These are phyloP conservation scores for Zancudomyces culisetae DNA, from an alignment of 371 early-diverging fungal genomes.

Conservation along the genomic window DNA sequence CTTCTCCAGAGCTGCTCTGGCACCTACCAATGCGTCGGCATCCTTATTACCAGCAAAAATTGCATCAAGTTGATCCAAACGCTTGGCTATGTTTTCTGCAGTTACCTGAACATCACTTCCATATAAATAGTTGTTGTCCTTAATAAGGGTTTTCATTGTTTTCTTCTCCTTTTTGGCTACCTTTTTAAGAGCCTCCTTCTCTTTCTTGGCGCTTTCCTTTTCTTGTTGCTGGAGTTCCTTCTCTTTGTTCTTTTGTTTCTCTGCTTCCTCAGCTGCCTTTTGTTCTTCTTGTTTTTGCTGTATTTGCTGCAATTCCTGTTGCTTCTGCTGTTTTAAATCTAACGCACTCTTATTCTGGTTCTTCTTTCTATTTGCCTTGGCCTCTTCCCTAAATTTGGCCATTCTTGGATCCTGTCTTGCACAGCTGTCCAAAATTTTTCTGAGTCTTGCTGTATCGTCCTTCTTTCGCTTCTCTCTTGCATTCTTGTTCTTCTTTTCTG, in stretches of 20 bases:
- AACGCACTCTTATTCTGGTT: slow-evolving; percentile 50
- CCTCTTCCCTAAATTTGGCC: slow-evolving; percentile 70
- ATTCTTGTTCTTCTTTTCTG: slow-evolving; percentile 88
- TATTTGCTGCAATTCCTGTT: slow-evolving; percentile 25
- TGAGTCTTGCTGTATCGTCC: slow-evolving; percentile 85
- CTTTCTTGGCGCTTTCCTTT: slow-evolving; percentile 44
- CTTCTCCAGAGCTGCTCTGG: slow-evolving; percentile 15
- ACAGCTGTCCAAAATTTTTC: slow-evolving; percentile 68
- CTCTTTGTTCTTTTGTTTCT: too few relatives aligned
- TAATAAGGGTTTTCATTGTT: slow-evolving; percentile 56
- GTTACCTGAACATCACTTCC: slow-evolving; percentile 23
- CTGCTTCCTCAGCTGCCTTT: slow-evolving; percentile 38
- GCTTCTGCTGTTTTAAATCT: slow-evolving; percentile 25
- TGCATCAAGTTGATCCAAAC: slow-evolving; percentile 44
- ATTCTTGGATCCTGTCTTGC: slow-evolving; percentile 79
- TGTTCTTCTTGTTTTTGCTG: too few relatives aligned
- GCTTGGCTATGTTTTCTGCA: slow-evolving; percentile 36
- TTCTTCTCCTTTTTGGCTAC: slow-evolving; percentile 81
- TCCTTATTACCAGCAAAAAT: slow-evolving; percentile 45
- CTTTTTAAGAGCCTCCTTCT: slow-evolving; percentile 55
- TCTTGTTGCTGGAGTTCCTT: too few relatives aligned
- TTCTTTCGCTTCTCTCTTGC: slow-evolving; percentile 83
- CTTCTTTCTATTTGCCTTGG: slow-evolving; percentile 72
- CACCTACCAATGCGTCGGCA: slow-evolving; percentile 20
- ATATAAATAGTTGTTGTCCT: slow-evolving; percentile 62